A percentile compares a stretch with the other conserved stretches of the same genome.
phyloP scores from a whole-genome alignment of 441 rosid species.

The Dalechampia spathulata region DNA sequence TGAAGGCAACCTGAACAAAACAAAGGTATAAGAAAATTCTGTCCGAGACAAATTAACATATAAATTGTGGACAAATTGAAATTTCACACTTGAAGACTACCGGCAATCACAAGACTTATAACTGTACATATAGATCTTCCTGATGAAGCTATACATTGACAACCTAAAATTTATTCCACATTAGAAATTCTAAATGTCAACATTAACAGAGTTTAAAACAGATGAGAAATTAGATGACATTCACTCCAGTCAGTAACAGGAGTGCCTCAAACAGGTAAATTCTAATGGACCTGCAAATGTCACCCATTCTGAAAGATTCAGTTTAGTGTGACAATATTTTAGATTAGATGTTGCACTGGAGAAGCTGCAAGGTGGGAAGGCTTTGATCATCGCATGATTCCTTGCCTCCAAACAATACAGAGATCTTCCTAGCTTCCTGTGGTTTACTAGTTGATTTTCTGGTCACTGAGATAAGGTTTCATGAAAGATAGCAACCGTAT shows the following conservation, averaged over 20 bases:
- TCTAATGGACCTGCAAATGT: neutral
- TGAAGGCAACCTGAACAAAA: too few species aligned
- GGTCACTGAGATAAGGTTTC: neutral
- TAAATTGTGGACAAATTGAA: neutral
- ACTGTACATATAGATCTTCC: neutral
- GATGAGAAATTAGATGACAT: too few species aligned
- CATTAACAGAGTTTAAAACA: too few species aligned
- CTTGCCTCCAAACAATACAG: neutral
- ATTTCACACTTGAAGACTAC: neutral
- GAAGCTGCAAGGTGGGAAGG: too few species aligned
- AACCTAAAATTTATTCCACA: neutral
- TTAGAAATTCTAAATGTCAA: neutral
- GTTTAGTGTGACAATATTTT: too few species aligned
- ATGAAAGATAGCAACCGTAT: too few species aligned
- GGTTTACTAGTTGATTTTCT: neutral
- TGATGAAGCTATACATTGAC: neutral
- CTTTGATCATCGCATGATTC: neutral
- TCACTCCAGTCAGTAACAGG: too few species aligned
- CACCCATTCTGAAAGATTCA: too few species aligned
- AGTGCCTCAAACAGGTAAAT: neutral
- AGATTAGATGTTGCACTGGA: too few species aligned
- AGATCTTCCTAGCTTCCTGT: neutral
- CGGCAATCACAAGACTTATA: neutral
- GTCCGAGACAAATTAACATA: neutral
- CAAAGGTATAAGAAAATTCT: too few species aligned